Evolutionary conservation across 495 filamentous ascomycete species (phyloP).

Genomic region (Daldinia bambusicola): DNA sequence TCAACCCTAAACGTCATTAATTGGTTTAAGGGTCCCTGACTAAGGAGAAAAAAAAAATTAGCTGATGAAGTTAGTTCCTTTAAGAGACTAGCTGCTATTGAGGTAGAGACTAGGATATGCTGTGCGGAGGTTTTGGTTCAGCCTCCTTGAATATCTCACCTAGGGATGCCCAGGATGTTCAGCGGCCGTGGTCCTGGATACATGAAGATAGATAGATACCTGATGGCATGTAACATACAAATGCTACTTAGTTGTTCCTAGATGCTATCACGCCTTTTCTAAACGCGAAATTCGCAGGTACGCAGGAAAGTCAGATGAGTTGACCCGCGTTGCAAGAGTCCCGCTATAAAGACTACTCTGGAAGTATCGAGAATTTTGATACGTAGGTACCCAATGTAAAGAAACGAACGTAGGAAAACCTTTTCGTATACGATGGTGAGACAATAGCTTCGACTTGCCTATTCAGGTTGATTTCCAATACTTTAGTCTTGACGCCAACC

Average conservation of each 20-base stretch:
- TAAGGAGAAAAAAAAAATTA: conserved; percentile 24
- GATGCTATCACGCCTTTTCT: conserved; percentile 7
- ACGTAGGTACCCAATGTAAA: not conserved
- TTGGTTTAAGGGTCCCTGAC: conserved; percentile 28
- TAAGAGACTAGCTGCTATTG: conserved; percentile 22
- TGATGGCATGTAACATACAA: conserved; percentile 1
- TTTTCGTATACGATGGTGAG: conserved; percentile 33
- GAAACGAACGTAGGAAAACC: not conserved
- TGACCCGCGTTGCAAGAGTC: conserved; percentile 15
- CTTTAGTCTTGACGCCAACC: conserved; percentile 30
- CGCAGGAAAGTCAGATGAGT: conserved; percentile 11
- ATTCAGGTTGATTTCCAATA: conserved; percentile 37
- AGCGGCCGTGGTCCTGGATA: not conserved
- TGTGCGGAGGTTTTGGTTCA: conserved; percentile 39
- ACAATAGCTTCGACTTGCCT: conserved; percentile 41
- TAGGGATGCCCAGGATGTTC: conserved; percentile 1
- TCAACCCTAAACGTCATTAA: conserved; percentile 33
- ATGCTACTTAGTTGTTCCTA: conserved; percentile 6
- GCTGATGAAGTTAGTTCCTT: conserved; percentile 22
- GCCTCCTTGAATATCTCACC: conserved; percentile 29
- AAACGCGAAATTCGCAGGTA: conserved; percentile 12
- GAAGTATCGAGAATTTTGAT: conserved; percentile 10
- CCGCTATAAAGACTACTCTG: conserved; percentile 8
- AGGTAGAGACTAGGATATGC: conserved; percentile 30
- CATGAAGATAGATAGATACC: not conserved